Conservation (phyloP, 108 stramenopile species). For the Seminavis robusta region DNA sequence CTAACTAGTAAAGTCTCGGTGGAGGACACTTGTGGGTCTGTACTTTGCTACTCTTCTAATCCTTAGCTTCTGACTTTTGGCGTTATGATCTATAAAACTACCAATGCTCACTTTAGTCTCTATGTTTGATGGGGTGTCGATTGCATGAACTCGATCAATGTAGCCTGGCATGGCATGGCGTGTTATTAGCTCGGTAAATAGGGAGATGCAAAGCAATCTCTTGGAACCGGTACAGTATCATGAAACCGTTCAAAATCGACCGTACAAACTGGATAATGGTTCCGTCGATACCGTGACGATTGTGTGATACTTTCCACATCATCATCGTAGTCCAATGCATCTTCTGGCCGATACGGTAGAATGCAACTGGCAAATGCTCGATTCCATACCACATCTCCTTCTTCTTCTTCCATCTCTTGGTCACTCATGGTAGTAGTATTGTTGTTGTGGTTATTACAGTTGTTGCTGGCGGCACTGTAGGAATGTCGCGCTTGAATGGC, state of each 20-base stretch:
- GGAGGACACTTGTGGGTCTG: too few relatives aligned
- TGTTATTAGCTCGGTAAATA: too few relatives aligned
- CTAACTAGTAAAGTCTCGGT: too few relatives aligned
- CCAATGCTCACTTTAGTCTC: too few relatives aligned
- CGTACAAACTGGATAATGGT: slow-evolving; percentile 8
- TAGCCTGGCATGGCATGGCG: too few relatives aligned
- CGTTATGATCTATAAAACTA: too few relatives aligned
- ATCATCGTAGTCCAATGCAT: slow-evolving; percentile 1
- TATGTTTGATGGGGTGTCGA: too few relatives aligned
- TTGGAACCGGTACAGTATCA: slow-evolving; percentile 35
- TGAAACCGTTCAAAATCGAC: slow-evolving; percentile 79
- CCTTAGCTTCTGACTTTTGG: too few relatives aligned
- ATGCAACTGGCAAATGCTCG: slow-evolving; percentile 86
- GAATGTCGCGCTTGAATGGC: slow-evolving; percentile 92
- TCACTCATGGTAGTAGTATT: neutral
- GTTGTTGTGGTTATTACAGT: neutral
- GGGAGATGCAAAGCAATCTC: too few relatives aligned
- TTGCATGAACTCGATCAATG: too few relatives aligned
- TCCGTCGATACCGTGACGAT: neutral
- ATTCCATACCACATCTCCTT: slow-evolving; percentile 87
- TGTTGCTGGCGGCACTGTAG: slow-evolving; percentile 61
- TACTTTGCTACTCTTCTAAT: too few relatives aligned
- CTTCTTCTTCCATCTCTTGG: too few relatives aligned
- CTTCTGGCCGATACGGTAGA: slow-evolving; percentile 31
- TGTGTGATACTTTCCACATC: neutral